These are phyloP conservation scores for Gastrolobium bilobum DNA, from an alignment of 306 rosid genomes.

Conservation along the genomic window DNA sequence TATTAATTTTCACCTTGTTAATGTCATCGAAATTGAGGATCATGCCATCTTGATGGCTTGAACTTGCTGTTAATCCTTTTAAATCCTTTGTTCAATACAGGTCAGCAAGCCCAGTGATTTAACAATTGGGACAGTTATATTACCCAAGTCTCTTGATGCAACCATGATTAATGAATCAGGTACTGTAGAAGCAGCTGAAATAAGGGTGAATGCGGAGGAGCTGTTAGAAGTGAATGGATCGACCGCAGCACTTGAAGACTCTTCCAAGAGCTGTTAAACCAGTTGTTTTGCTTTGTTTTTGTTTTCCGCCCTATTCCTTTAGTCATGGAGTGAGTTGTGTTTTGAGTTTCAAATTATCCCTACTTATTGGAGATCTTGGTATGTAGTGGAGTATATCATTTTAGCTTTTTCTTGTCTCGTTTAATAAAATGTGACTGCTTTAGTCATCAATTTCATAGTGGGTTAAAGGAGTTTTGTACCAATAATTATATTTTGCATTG, in stretches of 20 bases:
- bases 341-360: slow-evolving; percentile 22
- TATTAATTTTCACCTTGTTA: background rate
- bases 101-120: slow-evolving; percentile 42
- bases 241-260: slow-evolving; percentile 47
- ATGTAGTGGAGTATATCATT: slow-evolving; percentile 33
- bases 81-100: slow-evolving; percentile 36
- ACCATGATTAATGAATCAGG: slow-evolving; percentile 43
- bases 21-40: slow-evolving; percentile 7
- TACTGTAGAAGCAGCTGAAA: slow-evolving; percentile 43
- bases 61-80: background rate
- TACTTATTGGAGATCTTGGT: slow-evolving; percentile 34
- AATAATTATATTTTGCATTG: background rate
- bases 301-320: slow-evolving; percentile 9
- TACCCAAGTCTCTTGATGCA: slow-evolving; percentile 50
- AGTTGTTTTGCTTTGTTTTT: slow-evolving; percentile 9
- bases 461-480: background rate
- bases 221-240: slow-evolving; percentile 45
- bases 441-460: slow-evolving; percentile 10
- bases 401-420: slow-evolving; percentile 5
- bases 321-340: slow-evolving; percentile 34
- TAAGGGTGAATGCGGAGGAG: slow-evolving; percentile 38
- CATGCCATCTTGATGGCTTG: too few species aligned
- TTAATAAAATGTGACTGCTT: slow-evolving; percentile 18
- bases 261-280: slow-evolving; percentile 46
- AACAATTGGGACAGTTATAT: slow-evolving; percentile 43